Percentiles rank a stretch among this genome's conserved stretches.
These are phyloP conservation scores for Kwoniella pini DNA, from an alignment of 768 basidiomycete species.

Conservation along the genomic window DNA sequence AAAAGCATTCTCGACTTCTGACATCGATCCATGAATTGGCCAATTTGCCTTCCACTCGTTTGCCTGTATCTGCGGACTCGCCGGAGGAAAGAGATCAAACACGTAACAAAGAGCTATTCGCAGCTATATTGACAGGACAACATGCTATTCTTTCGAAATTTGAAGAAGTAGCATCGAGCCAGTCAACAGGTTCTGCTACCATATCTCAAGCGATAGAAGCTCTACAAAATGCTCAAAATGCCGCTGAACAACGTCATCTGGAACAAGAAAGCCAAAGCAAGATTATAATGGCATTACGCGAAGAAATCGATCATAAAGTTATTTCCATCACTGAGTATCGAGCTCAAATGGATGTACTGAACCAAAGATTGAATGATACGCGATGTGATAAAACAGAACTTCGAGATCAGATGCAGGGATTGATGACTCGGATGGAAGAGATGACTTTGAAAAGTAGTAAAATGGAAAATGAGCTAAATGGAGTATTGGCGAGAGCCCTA, in stretches of 20 bases:
- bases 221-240: neutral
- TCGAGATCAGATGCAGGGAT: neutral
- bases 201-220: constrained; percentile 7
- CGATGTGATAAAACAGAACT: constrained; percentile 2
- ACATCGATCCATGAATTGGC: neutral
- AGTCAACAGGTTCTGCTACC: neutral
- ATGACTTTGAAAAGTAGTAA: neutral
- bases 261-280: neutral
- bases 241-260: neutral
- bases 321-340: neutral
- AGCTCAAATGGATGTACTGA: constrained; percentile 1
- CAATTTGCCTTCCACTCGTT: neutral
- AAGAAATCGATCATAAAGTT: neutral
- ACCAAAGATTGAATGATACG: constrained; percentile 4
- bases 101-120: constrained; percentile 9
- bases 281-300: neutral
- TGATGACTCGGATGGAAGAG: neutral
- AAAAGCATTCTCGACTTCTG: constrained; percentile 15
- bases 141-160: constrained; percentile 20
- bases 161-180: constrained; percentile 13
- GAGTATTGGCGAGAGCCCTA: constrained; percentile 2
- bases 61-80: too few species aligned
- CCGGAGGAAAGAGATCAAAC: neutral
- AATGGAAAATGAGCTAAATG: constrained; percentile 3
- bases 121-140: constrained; percentile 18